These are phyloP conservation scores for Binderoboletus segoi DNA, from an alignment of 1,284 basidiomycete genomes.

Conservation along the genomic window DNA sequence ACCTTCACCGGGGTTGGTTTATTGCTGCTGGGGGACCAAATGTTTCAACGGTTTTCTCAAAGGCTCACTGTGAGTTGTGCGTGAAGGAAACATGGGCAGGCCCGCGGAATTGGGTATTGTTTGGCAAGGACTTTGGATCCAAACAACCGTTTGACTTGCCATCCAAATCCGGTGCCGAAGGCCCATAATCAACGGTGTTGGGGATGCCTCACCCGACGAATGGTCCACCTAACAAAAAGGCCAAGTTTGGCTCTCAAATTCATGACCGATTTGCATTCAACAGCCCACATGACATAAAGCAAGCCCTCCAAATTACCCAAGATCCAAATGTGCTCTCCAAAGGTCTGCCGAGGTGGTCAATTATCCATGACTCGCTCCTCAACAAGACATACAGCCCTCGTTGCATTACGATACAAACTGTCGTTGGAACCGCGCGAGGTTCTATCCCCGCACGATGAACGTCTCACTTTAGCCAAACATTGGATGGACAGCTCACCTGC, in stretches of 20 bases:
- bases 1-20: too few species aligned
- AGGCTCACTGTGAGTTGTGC: too few species aligned
- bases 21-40: too few species aligned
- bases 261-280: conserved; percentile 13
- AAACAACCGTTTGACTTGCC: conserved; percentile 21
- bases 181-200: too few species aligned
- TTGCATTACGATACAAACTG: conserved; percentile 40
- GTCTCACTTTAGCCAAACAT: conserved; percentile 56
- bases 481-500: conserved; percentile 63
- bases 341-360: conserved; percentile 20
- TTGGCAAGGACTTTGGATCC: conserved; percentile 33
- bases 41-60: too few species aligned
- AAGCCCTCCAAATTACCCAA: conserved; percentile 17
- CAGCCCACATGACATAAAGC: conserved; percentile 29
- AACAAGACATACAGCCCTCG: conserved; percentile 41
- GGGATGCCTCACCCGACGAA: conserved; percentile 15
- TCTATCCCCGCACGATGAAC: conserved; percentile 50
- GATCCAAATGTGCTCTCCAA: conserved; percentile 26
- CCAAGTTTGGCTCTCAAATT: conserved; percentile 1
- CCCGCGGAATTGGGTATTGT: too few species aligned
- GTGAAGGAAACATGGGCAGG: too few species aligned
- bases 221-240: conserved; percentile 16
- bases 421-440: conserved; percentile 28
- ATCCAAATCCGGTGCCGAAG: too few species aligned
- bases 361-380: neutral